Base-by-base conservation (phyloP, 805 yeast genomes). In the Teunomyces panamensis region DNA sequence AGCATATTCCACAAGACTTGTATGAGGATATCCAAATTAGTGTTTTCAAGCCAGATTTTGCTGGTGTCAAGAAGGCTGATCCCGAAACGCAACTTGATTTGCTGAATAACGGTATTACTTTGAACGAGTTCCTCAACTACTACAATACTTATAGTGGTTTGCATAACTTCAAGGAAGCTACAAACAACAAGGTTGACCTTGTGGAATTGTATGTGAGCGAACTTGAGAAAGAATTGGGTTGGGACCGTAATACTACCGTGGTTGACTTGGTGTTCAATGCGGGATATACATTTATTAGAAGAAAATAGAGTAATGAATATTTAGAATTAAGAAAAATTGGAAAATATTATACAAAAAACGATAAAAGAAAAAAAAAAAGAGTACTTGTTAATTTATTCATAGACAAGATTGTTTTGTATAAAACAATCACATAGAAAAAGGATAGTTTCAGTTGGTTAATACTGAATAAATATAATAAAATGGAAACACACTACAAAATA, bases 61-160 rank as follows among this genome's bases (percentile, higher is more conserved):
- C 45, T 9, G 54, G 51, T 28, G 32, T 28, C 2, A 44, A 57
- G 5, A 54, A 54, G 10, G 55, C 54, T 2, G 54, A 54, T 7
- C 36, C 48, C 0, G 65, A 67, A 43, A 55, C 64, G 11, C 63
- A 59, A 36, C 58, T 73, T 42, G 53, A 46, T 17, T 47, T 62
- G 39, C 46, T 39, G 20, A 70, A 69, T 43, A 63, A 67, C 46
- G 59, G 67, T 11, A 64, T 75, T 33, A 65, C 80, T 0, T 49
- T 89, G 30, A 61, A 55, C 4, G 80, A 71, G 4, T 81, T 76
- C 53, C 62, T 70, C 3, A 63, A 71, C 14, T 87, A 88, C 60
- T 58, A 85, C 20, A 64, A 70, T n/a, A 87, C 96, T 0, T 85
- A 83, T 77, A 85, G 94, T 57, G 77, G 87, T 1, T 80, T 77